phyloP scores from a whole-genome alignment of 2,329 filamentous ascomycete genomes.

The Coleophoma eucalyptorum region DNA sequence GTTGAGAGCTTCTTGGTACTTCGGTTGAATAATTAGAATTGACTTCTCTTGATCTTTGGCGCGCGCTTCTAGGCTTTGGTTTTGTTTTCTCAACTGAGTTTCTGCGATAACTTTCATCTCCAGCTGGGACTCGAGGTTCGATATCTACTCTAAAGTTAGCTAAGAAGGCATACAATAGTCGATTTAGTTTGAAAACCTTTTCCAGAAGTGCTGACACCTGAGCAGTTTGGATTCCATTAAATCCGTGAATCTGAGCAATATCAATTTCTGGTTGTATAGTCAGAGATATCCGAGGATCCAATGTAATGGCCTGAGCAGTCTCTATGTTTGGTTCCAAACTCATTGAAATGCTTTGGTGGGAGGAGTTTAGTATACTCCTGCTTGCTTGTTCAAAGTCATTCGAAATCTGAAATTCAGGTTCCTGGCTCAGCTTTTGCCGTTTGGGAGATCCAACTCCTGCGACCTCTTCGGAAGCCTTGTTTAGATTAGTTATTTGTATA shows the following conservation, averaged over 20 bases:
- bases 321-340: too few relatives aligned
- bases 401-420: not conserved
- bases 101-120: constrained; percentile 24
- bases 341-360: not conserved
- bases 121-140: constrained; percentile 2
- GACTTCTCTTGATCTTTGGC: constrained; percentile 42
- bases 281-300: too few relatives aligned
- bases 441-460: constrained; percentile 13
- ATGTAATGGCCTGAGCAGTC: too few relatives aligned
- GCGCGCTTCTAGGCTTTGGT: constrained; percentile 39
- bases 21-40: constrained; percentile 39
- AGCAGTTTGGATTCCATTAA: too few relatives aligned
- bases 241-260: too few relatives aligned
- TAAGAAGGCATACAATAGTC: not conserved
- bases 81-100: constrained; percentile 34
- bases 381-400: not conserved
- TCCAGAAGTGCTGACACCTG: constrained; percentile 1
- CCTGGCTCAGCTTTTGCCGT: constrained; percentile 14
- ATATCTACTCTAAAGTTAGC: not conserved
- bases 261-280: too few relatives aligned
- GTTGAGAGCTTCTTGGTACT: constrained; percentile 44
- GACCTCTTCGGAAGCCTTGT: constrained; percentile 8
- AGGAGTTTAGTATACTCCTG: not conserved
- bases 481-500: too few relatives aligned
- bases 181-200: constrained; percentile 32